Base-by-base conservation (phyloP, 2,329 filamentous ascomycete genomes). In the Fusarium hostae region DNA sequence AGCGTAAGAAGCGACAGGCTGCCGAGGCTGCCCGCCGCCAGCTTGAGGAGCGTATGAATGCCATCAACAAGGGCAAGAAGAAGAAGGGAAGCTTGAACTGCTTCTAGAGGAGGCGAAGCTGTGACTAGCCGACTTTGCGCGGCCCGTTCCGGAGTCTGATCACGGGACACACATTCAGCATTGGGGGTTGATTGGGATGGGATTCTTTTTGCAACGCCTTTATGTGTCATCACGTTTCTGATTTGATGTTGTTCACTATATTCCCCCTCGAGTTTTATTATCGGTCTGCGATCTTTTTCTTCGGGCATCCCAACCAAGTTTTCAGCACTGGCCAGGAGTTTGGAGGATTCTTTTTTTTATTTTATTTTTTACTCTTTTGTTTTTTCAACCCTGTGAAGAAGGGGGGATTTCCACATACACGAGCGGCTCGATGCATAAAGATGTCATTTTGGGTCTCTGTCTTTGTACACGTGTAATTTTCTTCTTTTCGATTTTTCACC, bases 21-120 rank as follows among this genome's bases (percentile, higher is more conserved):
- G 95, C 97, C 39, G 96, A 99, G 85, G 90, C 92, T 72, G 96
- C 96, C 45, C 88, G 93, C 59, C 93, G 92, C 41, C 93, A 97
- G 78, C 88, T 99, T 30, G 95, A 99, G 83, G 94, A 97, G 84
- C 90, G 95, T 62, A 99, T 99, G 91, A 94, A 95, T 78, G 91
- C 93, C 64, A 92, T 96, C 81, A 95, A 91, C 83, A 90, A 88
- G 79, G 92, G 93, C 85, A 96, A 97, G 86, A 97, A 95, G 88
- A 95, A 97, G 89, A 97, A 97, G 88, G 90, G 92, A 78, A 95
- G 92, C 75, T 88, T 99, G 82, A 98, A 98, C 86, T 99, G 96
- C 88, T 99, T 99, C 86, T 98, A 94, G 82, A 68, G 59, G 76
- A 69, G 76, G 74, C 71, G 76, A 56, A 70, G 70, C 71, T 71